These are phyloP conservation scores for Pseudogymnoascus sp. DNA, from an alignment of 2,329 filamentous ascomycete genomes.

Conservation along the genomic window DNA sequence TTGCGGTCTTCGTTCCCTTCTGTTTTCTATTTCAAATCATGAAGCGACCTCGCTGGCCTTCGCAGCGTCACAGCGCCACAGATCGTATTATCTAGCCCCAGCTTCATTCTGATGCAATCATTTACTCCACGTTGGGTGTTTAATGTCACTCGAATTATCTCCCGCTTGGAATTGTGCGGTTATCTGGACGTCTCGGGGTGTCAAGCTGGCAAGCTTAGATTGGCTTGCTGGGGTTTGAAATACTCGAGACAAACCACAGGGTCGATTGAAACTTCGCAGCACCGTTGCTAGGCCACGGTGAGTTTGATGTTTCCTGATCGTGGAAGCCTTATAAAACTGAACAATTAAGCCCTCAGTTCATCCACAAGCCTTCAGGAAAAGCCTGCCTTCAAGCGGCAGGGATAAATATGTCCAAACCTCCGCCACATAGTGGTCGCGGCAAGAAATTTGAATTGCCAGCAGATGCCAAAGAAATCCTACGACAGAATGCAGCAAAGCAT, in stretches of 20 bases:
- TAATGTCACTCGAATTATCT: not conserved
- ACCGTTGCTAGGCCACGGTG: not conserved
- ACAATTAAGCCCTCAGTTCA: not conserved
- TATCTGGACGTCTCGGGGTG: not conserved
- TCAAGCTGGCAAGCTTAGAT: not conserved
- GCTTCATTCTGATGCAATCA: not conserved
- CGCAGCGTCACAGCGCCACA: not conserved
- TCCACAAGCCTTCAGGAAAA: not conserved
- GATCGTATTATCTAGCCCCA: not conserved
- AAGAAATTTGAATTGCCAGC: not conserved
- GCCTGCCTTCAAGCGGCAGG: not conserved
- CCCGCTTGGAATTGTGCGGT: not conserved
- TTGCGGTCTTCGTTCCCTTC: not conserved
- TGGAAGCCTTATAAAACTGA: not conserved
- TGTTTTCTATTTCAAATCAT: not conserved
- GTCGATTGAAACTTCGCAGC: not conserved
- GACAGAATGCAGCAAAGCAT: not conserved
- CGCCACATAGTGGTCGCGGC: not conserved
- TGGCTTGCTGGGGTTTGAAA: not conserved
- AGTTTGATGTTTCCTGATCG: not conserved
- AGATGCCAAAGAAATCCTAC: not conserved
- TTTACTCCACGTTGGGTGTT: not conserved
- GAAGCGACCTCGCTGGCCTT: slow-evolving; percentile 2
- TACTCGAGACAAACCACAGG: not conserved
- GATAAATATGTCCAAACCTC: not conserved